phyloP scores from a whole-genome alignment of 2,329 filamentous ascomycete genomes.

The Xylaria sp. region DNA sequence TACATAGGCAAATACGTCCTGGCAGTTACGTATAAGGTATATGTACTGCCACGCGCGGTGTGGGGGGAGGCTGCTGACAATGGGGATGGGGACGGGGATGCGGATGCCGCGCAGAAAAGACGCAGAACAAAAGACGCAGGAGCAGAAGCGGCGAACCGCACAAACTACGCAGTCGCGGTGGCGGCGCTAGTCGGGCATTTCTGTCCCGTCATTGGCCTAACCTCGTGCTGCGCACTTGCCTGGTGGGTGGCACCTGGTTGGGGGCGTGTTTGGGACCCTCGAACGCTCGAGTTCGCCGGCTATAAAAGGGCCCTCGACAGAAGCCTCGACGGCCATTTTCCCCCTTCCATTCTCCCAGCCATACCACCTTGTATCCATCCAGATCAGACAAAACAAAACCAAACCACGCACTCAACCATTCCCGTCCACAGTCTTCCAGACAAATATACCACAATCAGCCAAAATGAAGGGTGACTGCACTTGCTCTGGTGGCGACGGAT shows the following conservation, averaged over 20 bases:
- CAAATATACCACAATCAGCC: slow-evolving; percentile 26
- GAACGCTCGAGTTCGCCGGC: slow-evolving; percentile 6
- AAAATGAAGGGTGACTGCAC: slow-evolving; percentile 45
- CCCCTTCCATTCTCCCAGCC: background rate
- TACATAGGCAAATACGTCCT: too few species aligned
- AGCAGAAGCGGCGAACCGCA: background rate
- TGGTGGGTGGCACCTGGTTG: slow-evolving; percentile 12
- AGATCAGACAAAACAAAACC: too few species aligned
- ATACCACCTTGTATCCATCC: too few species aligned
- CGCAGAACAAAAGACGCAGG: slow-evolving; percentile 38
- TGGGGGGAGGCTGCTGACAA: too few species aligned
- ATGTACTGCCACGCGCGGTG: too few species aligned
- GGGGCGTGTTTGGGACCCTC: background rate
- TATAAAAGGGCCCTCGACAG: slow-evolving; percentile 28
- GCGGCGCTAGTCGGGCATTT: background rate
- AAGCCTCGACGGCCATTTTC: too few species aligned
- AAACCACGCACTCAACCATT: background rate
- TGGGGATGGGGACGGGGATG: too few species aligned
- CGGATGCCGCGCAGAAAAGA: slow-evolving; percentile 33
- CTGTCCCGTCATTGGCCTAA: slow-evolving; percentile 20
- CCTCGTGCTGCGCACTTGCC: slow-evolving; percentile 10
- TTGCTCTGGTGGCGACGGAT: slow-evolving; percentile 40
- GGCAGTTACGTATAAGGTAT: background rate
- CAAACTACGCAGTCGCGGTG: slow-evolving; percentile 31
- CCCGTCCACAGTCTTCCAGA: slow-evolving; percentile 23